Conservation (phyloP, 805 yeast genomes). For the Myxozyma neotropica region DNA sequence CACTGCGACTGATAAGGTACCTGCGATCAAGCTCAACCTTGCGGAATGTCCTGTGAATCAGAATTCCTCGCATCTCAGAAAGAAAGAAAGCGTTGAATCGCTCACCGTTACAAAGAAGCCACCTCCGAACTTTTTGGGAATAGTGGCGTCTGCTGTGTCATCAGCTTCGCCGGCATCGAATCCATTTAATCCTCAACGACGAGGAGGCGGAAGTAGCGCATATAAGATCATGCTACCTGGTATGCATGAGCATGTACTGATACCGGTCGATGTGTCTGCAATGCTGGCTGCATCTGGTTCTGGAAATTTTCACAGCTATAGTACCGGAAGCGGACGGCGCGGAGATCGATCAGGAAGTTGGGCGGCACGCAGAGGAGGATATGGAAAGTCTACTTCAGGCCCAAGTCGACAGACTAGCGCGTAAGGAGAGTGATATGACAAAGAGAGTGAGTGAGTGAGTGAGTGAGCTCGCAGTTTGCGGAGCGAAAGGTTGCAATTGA, state of each 20-base stretch:
- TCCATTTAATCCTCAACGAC: constrained; percentile 29
- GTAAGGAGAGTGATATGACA: background rate
- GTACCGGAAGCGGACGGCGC: background rate
- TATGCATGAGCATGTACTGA: constrained; percentile 21
- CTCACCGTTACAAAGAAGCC: constrained; percentile 13
- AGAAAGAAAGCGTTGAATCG: constrained; percentile 4
- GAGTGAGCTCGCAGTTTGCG: too few species aligned
- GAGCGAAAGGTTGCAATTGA: too few species aligned
- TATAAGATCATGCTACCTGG: constrained; percentile 33
- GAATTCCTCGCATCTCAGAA: background rate
- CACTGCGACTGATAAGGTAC: background rate
- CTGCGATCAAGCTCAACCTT: background rate
- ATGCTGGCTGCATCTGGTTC: background rate
- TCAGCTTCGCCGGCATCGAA: constrained; percentile 33
- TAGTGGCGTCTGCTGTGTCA: constrained; percentile 30
- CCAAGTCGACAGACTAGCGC: background rate
- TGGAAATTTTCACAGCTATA: constrained; percentile 1
- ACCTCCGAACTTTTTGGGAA: constrained; percentile 24
- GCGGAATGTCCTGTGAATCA: background rate
- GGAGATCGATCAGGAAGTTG: constrained; percentile 1
- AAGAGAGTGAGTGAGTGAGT: too few species aligned
- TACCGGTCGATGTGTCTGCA: constrained; percentile 21
- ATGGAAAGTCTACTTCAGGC: background rate
- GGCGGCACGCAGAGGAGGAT: constrained; percentile 4
- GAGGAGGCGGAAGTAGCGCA: constrained; percentile 30